A percentile compares a stretch with the other conserved stretches of the same genome.
Evolutionary conservation across 73 alveolate genomes (phyloP).

Genomic region (Tetrahymena borealis): DNA sequence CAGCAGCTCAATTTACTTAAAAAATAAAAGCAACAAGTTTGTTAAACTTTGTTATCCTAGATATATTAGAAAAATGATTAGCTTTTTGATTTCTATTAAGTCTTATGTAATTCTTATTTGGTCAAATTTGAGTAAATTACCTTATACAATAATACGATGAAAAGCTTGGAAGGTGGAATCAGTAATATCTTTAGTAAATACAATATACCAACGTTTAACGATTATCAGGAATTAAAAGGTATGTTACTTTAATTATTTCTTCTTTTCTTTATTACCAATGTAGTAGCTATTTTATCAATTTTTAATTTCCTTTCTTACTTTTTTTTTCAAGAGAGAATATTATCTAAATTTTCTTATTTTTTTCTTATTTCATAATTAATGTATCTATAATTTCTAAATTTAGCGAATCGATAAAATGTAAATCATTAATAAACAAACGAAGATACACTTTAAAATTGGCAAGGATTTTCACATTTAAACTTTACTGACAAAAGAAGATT

Average conservation of each 20-base stretch:
- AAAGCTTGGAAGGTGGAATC: neutral
- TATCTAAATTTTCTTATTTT: neutral
- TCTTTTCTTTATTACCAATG: neutral
- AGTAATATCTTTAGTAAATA: neutral
- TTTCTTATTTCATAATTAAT: neutral
- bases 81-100: neutral
- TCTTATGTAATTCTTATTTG: neutral
- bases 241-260: no score
- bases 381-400: neutral
- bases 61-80: neutral
- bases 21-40: neutral
- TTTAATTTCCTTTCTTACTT: neutral
- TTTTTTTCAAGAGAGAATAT: neutral
- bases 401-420: neutral
- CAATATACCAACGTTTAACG: neutral
- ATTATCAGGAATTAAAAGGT: neutral
- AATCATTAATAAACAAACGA: neutral
- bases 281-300: neutral
- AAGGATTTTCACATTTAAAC: neutral
- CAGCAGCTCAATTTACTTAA: neutral
- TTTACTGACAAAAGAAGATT: neutral
- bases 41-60: neutral
- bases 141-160: neutral
- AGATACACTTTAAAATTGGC: neutral
- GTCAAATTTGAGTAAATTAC: neutral